Evolutionary conservation across 495 filamentous ascomycete species (phyloP), one percentile per base, ranked within the genome.

Genomic region (Endocarpon pusillum): DNA sequence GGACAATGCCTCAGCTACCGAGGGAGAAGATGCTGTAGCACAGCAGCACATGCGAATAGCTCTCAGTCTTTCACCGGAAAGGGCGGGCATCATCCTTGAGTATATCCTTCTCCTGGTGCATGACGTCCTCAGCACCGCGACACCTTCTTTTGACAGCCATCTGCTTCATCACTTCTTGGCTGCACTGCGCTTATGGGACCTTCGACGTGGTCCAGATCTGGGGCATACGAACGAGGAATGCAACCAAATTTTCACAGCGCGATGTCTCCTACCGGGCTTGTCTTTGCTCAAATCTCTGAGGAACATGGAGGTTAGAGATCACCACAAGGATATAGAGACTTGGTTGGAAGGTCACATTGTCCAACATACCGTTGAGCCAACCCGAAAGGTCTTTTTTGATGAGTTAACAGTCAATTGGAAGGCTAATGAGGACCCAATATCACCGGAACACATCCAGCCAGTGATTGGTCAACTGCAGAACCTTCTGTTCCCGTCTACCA

Each of bases 321-420:
- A n/a, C n/a, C n/a, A n/a, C n/a, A n/a, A n/a, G n/a, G n/a, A n/a
- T n/a, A n/a, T n/a, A n/a, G n/a, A n/a, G n/a, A n/a, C n/a, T n/a
- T n/a, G n/a, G n/a, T n/a, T n/a, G n/a, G 73, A 81, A 37, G 62
- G 64, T 1, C 58, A 84, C 14, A 45, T 85, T 34, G 66, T 70
- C n/a, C 63, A 66, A 19, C 75, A 83, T 55, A 59, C 91, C 20
- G 61, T 91, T 14, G 53, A 75, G 2, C 81, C 81, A 3, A 68
- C 73, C 20, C 71, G 72, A 32, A 49, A 60, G 3, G 55, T 58
- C 2, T 78, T 72, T 45, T 55, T 62, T 26, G 64, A 44, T 9
- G 33, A n/a, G n/a, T n/a, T n/a, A n/a, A n/a, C n/a, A n/a, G n/a
- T n/a, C n/a, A n/a, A n/a, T n/a, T n/a, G n/a, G n/a, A n/a, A n/a